Base-by-base conservation (phyloP, 2,329 filamentous ascomycete species). In the Lizonia empirigonia region DNA sequence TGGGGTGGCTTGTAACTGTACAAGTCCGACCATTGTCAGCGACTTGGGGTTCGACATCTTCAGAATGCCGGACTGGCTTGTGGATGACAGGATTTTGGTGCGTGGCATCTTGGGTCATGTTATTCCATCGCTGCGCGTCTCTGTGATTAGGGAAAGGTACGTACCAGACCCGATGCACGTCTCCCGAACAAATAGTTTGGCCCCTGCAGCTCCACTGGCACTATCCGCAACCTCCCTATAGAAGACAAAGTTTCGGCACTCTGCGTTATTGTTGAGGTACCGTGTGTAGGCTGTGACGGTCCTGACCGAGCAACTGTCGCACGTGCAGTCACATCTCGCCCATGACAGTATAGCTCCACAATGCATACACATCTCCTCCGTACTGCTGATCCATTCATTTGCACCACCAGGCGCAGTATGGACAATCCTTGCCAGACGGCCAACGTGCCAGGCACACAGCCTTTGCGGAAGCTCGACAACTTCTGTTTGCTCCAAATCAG, bases 381-480 rank as follows among this genome's bases (percentile, higher is more conserved):
- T 53, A 9, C 42, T 46, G 39, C 59, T 64, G 22, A 58, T 46
- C 71, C 71, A 74, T 37, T 62, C 58, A 19, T 70, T 70, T n/a
- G 48, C 59, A 2, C 61, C 62, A 3, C 52, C 45, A n/a, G 48
- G 10, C 7, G 37, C 55, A 0, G 67, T 67, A 13, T 46, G 56
- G 10, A 70, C 39, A 7, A 63, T 41, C 30, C 56, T 56, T n/a
- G 56, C 47, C 5, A 74, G 44, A 4, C 65, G 61, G 5, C 65
- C 59, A 5, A 73, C 64, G 37, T 74, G 70, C 67, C 70, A 72
- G 7, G 63, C 50, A 49, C 72, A 75, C 24, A 73, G 51, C 22
- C 62, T 49, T 5, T 55, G 50, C 1, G 71, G 71, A 2, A 72
- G 49, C 32, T 68, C 58, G 22, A 73, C 44, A 2, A 69, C 50